Base-by-base conservation (phyloP, 805 yeast genomes). In the Lipomyces yamanashiensis region DNA sequence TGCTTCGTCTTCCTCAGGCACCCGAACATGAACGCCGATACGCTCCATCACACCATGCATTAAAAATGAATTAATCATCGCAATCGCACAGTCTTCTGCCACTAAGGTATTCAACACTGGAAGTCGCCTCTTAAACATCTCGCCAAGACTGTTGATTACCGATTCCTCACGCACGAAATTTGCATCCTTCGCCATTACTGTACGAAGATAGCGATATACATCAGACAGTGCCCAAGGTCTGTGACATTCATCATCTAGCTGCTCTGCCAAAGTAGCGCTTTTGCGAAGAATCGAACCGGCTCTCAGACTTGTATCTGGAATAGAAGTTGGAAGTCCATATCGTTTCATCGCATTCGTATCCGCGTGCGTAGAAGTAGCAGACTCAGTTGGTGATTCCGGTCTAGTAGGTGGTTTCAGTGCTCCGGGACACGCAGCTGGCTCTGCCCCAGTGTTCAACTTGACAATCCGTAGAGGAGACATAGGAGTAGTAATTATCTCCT, bases 51-150 rank as follows among this genome's bases (percentile, higher is more conserved):
- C 71, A 1, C 71, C 70, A 43, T 70, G 71, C 10, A 33, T 39
- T 15, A 44, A 36, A 23, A 76, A 61, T 4, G 77, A 68, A 12
- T 61, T 51, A 28, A 76, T 47, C 21, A 68, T 74, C 17, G 67
- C 67, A 2, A 44, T 45, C 1, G 80, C 78, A 7, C 70, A 34
- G 4, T 68, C 56, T 51, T 75, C 77, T 0, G 78, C 75, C 19
- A 64, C 63, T 7, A 69, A 61, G 73, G 74, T 73, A 51, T 68
- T 70, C 13, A 77, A 67, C 4, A 70, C 71, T 0, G 76, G 73
- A 15, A 74, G 59, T 33, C 59, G 37, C 56, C 71, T 68, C 12
- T 70, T 69, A 43, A 71, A 71, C 45, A 73, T 61, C 7, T 71
- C 71, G 13, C 62, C 61, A 15, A 73, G 48, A 12, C 67, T 64